phyloP scores from a whole-genome alignment of 176 grass and related monocot species.

The Aegilops umbellulata region DNA sequence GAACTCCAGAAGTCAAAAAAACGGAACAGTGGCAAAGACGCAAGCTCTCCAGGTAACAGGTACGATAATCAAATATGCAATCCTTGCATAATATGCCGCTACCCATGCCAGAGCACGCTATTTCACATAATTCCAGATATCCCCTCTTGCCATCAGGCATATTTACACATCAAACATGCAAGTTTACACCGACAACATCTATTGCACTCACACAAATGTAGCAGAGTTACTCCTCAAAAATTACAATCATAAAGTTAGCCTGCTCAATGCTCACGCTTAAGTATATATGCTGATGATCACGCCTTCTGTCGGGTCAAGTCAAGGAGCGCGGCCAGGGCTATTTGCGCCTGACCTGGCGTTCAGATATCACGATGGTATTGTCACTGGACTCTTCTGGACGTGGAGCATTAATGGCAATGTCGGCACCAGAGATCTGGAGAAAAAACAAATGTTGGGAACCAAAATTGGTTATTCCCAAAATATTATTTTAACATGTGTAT shows the following conservation, averaged over 20 bases:
- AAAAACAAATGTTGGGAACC: background rate
- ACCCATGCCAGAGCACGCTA: background rate
- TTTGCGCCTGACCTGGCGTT: constrained; percentile 25
- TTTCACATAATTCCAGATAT: background rate
- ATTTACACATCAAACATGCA: background rate
- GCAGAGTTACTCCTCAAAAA: background rate
- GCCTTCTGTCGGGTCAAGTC: constrained; percentile 26
- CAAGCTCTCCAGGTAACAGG: background rate
- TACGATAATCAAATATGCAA: background rate
- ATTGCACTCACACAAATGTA: background rate
- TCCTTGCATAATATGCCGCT: background rate
- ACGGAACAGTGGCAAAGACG: background rate
- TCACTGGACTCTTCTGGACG: background rate
- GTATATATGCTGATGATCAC: background rate
- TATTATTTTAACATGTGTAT: background rate
- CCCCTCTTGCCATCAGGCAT: background rate
- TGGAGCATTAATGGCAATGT: constrained; percentile 24
- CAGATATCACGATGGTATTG: constrained; percentile 36
- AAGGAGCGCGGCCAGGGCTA: constrained; percentile 8
- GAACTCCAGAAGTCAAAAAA: background rate
- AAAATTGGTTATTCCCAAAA: background rate
- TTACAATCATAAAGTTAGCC: background rate
- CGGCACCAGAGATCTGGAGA: constrained; percentile 35
- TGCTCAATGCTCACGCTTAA: background rate
- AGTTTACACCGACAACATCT: background rate